Conservation (phyloP, 2,329 filamentous ascomycete genomes). For the Blastomyces percursus region DNA sequence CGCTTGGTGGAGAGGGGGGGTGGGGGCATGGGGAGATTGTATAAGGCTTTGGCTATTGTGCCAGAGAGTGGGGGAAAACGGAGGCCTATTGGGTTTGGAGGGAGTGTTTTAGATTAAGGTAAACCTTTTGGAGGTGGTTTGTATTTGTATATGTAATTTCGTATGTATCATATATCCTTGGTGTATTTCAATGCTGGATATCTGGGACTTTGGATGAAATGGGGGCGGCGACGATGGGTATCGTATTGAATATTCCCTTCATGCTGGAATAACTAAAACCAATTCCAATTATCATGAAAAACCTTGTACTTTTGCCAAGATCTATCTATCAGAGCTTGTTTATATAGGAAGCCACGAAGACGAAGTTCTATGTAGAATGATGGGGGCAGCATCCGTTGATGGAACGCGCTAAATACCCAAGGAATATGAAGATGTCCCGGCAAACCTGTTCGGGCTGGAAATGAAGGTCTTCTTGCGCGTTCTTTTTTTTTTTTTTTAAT, state of each 20-base stretch:
- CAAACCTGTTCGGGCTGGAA: not conserved
- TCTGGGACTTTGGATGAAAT: not conserved
- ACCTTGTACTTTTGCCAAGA: not conserved
- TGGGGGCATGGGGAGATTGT: conserved; percentile 85
- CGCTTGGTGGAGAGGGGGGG: conserved; percentile 72
- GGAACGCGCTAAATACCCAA: not conserved
- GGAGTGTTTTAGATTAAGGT: conserved; percentile 36
- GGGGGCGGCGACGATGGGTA: not conserved
- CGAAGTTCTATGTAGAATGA: not conserved
- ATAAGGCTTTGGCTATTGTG: conserved; percentile 84
- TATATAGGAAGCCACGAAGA: not conserved
- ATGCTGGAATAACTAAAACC: not conserved
- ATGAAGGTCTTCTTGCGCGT: no score
- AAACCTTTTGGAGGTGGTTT: not conserved
- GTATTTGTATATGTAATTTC: not conserved
- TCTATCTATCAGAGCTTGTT: not conserved
- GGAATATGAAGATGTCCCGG: not conserved
- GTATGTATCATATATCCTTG: conserved; percentile 1
- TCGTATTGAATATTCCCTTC: not conserved
- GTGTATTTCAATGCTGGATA: not conserved
- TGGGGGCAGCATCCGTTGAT: not conserved
- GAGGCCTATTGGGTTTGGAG: conserved; percentile 84
- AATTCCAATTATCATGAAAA: not conserved
- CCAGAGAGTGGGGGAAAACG: conserved; percentile 65
- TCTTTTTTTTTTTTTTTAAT: not conserved